A percentile compares a stretch with the other conserved stretches of the same genome.
Evolutionary conservation across 495 filamentous ascomycete genomes (phyloP).

Genomic region (Penicillium manginii): DNA sequence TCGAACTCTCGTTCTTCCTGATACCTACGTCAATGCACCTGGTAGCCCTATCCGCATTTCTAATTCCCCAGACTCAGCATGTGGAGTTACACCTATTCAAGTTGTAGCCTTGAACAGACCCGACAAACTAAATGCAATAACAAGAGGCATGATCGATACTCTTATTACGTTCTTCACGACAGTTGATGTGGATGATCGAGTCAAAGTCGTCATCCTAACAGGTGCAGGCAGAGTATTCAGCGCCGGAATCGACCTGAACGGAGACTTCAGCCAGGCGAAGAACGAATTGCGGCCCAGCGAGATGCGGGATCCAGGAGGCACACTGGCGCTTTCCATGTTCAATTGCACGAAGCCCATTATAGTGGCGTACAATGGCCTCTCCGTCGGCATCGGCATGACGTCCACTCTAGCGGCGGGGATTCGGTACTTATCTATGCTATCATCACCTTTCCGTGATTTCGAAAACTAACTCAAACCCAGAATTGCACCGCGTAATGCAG

Average conservation of each 20-base stretch:
- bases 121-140: slow-evolving; percentile 1
- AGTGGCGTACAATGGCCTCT: slow-evolving; percentile 59
- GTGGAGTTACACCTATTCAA: not conserved
- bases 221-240: slow-evolving; percentile 58
- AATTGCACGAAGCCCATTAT: slow-evolving; percentile 61
- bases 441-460: not conserved
- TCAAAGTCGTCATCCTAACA: slow-evolving; percentile 58
- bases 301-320: slow-evolving; percentile 17
- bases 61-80: not conserved
- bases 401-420: slow-evolving; percentile 61
- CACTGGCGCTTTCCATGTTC: slow-evolving; percentile 56
- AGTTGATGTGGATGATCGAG: slow-evolving; percentile 40
- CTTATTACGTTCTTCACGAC: not conserved
- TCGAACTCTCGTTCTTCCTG: not conserved
- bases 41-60: not conserved
- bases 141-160: not conserved
- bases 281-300: slow-evolving; percentile 11
- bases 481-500: slow-evolving; percentile 49
- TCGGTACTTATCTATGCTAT: too few relatives aligned
- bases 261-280: slow-evolving; percentile 28
- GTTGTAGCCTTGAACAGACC: not conserved
- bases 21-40: not conserved
- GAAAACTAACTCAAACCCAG: slow-evolving; percentile 1
- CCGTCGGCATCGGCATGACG: slow-evolving; percentile 64
- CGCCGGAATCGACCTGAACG: slow-evolving; percentile 58